phyloP scores from a whole-genome alignment of 768 basidiomycete genomes.

The Auricularia auricula-judae region DNA sequence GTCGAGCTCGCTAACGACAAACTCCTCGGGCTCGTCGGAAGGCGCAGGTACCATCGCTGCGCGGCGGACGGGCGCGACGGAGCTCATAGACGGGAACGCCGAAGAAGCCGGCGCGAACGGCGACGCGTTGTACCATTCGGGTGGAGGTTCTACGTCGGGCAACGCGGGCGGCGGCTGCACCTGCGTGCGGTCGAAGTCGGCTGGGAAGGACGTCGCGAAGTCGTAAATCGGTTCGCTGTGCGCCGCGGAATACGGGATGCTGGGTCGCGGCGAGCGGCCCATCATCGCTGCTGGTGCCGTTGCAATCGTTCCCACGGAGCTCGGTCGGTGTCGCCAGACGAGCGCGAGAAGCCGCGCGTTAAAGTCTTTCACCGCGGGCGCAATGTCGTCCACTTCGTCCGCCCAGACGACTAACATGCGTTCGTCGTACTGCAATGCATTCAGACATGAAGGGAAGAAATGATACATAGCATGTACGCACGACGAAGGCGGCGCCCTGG shows the following conservation, averaged over 20 bases:
- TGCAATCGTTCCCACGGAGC: neutral
- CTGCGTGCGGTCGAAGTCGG: neutral
- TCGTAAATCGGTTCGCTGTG: neutral
- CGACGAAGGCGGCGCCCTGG: slow-evolving; percentile 6
- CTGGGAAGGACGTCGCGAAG: neutral
- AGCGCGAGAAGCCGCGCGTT: slow-evolving; percentile 58
- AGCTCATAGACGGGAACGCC: too few relatives aligned
- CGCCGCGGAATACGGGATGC: neutral
- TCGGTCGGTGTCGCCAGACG: neutral
- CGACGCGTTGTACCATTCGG: too few relatives aligned
- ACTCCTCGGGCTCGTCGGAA: too few relatives aligned
- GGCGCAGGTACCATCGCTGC: too few relatives aligned
- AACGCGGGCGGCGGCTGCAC: neutral
- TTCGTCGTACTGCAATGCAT: slow-evolving; percentile 1
- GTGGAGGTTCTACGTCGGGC: too few relatives aligned
- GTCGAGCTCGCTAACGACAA: too few relatives aligned
- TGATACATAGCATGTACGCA: neutral
- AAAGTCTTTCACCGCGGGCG: slow-evolving; percentile 34
- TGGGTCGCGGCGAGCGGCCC: neutral
- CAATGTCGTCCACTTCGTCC: slow-evolving; percentile 4
- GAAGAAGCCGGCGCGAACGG: too few relatives aligned
- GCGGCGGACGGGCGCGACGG: too few relatives aligned
- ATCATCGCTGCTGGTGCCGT: neutral
- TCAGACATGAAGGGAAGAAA: neutral
- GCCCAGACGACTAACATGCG: slow-evolving; percentile 5